Evolutionary conservation across 2,329 filamentous ascomycete genomes (phyloP).

Genomic region (Pestalotiopsis sp.): DNA sequence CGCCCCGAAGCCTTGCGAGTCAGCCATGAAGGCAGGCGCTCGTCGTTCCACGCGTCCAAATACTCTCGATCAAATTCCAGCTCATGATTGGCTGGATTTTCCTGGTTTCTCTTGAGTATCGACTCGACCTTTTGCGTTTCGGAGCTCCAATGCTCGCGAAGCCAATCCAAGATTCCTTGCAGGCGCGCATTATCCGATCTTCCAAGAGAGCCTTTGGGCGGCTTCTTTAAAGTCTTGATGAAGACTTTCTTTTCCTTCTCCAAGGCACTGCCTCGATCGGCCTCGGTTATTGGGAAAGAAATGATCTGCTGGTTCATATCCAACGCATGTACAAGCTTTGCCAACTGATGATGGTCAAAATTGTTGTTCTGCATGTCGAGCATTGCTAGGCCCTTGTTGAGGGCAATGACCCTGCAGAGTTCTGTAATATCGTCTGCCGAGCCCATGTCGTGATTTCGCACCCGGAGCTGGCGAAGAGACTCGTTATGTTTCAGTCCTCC

Average conservation of each 20-base stretch:
- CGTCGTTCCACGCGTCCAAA: conserved; percentile 31
- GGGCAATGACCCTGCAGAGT: conserved; percentile 51
- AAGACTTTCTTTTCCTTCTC: conserved; percentile 29
- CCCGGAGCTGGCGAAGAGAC: conserved; percentile 51
- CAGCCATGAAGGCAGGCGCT: conserved; percentile 26
- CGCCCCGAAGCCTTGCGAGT: conserved; percentile 1
- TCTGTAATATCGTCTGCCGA: conserved; percentile 38
- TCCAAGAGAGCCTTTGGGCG: conserved; percentile 20
- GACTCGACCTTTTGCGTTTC: conserved; percentile 25
- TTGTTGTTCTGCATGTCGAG: conserved; percentile 59
- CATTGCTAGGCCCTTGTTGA: conserved; percentile 52
- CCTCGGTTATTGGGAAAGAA: conserved; percentile 30
- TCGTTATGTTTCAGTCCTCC: conserved; percentile 48
- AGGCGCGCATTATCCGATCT: conserved; percentile 30
- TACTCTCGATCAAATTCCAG: conserved; percentile 28
- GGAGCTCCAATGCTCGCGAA: conserved; percentile 28
- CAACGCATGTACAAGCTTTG: conserved; percentile 31
- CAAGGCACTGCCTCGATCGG: conserved; percentile 29
- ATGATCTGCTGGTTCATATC: conserved; percentile 31
- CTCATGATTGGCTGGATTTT: conserved; percentile 19
- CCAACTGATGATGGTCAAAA: conserved; percentile 45
- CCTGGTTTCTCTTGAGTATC: conserved; percentile 26
- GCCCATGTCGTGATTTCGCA: conserved; percentile 61
- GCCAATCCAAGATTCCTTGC: conserved; percentile 25
- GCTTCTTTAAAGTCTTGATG: conserved; percentile 19